A percentile compares a stretch with the other conserved stretches of the same genome.
Conservation (phyloP, 2,329 filamentous ascomycete genomes). For the Zalaria obscura region DNA sequence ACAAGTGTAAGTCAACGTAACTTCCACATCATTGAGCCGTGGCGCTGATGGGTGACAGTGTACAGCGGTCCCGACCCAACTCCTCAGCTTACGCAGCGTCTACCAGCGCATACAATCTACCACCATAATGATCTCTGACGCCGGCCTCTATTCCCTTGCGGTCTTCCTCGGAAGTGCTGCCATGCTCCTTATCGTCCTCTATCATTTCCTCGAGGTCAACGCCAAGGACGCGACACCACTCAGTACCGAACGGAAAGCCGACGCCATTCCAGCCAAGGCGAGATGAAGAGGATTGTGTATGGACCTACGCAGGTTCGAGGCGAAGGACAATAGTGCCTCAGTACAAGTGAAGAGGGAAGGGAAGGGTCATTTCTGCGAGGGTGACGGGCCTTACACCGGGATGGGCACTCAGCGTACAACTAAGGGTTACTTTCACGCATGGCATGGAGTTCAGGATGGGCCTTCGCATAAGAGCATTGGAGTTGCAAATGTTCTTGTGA, state of each 20-base stretch:
- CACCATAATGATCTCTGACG: conserved; percentile 80
- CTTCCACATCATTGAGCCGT: no score
- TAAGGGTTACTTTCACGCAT: no score
- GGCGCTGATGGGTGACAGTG: no score
- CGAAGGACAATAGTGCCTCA: no score
- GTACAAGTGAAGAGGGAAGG: not conserved
- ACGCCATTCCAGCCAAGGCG: conserved; percentile 16
- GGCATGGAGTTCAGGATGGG: no score
- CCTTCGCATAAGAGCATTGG: no score
- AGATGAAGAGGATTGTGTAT: not conserved
- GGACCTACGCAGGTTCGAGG: not conserved
- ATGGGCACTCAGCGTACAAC: no score
- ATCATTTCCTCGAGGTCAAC: conserved; percentile 95
- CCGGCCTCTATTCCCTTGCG: conserved; percentile 78
- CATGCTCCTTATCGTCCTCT: conserved; percentile 86
- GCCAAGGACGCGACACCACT: conserved; percentile 39
- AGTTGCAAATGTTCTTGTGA: no score
- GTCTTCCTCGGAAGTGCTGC: conserved; percentile 81
- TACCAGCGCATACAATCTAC: conserved; percentile 2
- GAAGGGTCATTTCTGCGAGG: not conserved
- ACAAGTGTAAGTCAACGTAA: no score
- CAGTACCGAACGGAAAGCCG: conserved; percentile 16
- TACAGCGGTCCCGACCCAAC: no score
- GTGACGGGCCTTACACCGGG: no score
- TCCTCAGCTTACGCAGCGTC: not conserved